Evolutionary conservation across 495 filamentous ascomycete species (phyloP).

Genomic region (Oleoguttula mirabilis): DNA sequence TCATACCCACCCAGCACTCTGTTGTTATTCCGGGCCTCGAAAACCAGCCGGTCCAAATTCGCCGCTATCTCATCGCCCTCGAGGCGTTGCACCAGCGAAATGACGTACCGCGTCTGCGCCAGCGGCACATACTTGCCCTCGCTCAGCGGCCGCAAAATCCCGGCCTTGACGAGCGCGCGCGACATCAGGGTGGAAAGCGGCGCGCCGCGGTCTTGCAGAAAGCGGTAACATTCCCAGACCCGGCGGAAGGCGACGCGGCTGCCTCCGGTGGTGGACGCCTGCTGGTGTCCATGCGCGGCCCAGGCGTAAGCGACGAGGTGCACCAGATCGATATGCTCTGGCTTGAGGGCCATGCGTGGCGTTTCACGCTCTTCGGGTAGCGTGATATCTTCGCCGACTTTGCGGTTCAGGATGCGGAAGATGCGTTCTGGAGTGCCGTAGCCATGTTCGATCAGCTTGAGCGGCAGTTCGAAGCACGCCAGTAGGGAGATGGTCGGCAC

Average conservation of each 20-base stretch:
- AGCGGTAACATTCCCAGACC: constrained; percentile 22
- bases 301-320: constrained; percentile 23
- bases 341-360: not conserved
- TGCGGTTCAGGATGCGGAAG: constrained; percentile 10
- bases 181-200: constrained; percentile 12
- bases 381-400: not conserved
- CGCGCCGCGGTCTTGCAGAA: constrained; percentile 21
- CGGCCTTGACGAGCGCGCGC: constrained; percentile 22
- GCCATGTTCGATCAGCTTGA: constrained; percentile 9
- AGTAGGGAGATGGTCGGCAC: not conserved
- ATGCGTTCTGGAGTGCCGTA: constrained; percentile 5
- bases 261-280: constrained; percentile 2
- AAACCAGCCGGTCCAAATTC: constrained; percentile 22
- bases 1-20: too few species aligned
- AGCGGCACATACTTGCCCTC: constrained; percentile 15
- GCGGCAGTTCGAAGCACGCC: constrained; percentile 4
- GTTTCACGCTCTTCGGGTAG: not conserved
- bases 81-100: constrained; percentile 16
- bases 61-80: constrained; percentile 25
- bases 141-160: constrained; percentile 22
- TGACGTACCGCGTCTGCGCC: constrained; percentile 19
- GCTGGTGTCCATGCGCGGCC: too few species aligned
- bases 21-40: constrained; percentile 1
- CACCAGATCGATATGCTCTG: constrained; percentile 13
- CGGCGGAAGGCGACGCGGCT: constrained; percentile 19